Conservation (phyloP, 495 filamentous ascomycete genomes). For the Hypoxylon rickii region DNA sequence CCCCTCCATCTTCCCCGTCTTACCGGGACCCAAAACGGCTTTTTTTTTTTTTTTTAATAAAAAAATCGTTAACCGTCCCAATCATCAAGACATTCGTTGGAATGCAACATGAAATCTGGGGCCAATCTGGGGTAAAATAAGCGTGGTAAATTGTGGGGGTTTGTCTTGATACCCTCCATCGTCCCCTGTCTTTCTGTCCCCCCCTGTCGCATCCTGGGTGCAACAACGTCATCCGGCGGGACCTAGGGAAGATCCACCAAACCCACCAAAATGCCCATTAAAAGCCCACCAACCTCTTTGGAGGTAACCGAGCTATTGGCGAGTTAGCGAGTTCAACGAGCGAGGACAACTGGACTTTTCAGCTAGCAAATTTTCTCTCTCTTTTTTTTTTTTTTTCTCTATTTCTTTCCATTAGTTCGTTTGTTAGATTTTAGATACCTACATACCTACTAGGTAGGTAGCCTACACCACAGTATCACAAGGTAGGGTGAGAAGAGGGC, state of each 20-base stretch:
- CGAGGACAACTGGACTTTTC: constrained; percentile 15
- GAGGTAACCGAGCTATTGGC: constrained; percentile 8
- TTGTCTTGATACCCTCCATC: constrained; percentile 2
- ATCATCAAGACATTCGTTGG: constrained; percentile 21
- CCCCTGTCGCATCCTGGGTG: constrained; percentile 1
- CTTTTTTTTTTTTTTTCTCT: not conserved
- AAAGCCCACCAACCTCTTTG: too few species aligned
- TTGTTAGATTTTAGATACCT: too few species aligned
- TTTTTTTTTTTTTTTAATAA: not conserved
- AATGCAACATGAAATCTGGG: constrained; percentile 20
- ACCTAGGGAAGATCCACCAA: constrained; percentile 1
- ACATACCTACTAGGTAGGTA: too few species aligned
- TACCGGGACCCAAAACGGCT: not conserved
- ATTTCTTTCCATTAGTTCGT: not conserved
- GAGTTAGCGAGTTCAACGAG: not conserved
- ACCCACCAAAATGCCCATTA: constrained; percentile 11
- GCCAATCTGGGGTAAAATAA: constrained; percentile 33
- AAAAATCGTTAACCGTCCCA: constrained; percentile 16
- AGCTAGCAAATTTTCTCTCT: not conserved
- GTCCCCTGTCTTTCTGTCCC: not conserved
- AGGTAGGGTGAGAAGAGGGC: too few species aligned
- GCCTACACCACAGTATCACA: too few species aligned
- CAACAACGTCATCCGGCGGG: constrained; percentile 29
- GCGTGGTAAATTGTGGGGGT: constrained; percentile 17
- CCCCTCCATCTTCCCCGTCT: not conserved